Evolutionary conservation across 306 rosid genomes (phyloP), one percentile per base, ranked within the genome.

Genomic region (Mimosa pudica): DNA sequence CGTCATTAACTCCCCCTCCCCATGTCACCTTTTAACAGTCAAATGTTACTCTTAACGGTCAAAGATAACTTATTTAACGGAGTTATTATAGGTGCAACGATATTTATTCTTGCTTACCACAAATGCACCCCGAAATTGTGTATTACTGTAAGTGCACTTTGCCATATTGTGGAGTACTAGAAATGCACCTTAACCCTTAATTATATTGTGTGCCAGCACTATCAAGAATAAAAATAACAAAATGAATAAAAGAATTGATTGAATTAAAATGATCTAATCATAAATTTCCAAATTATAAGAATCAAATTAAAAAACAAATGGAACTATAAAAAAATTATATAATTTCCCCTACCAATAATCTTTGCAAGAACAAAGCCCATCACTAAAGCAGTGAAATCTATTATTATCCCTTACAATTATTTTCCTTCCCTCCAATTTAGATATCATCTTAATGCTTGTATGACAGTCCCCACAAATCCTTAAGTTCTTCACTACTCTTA

Each of bases 331-430:
- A 54, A 24, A 24, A 57, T 18, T n/a, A 57, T 57, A 51, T 51
- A 4, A 49, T 49, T 51, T 57, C 18, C 18, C 10, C 62, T 57
- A 57, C 62, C 62, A 57, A 18, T 74, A 55, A 74, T 74, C 79
- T 61, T 75, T 75, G 58, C 79, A 75, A 8, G 78, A 74, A 45
- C 78, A 74, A 20, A 74, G 44, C 44, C 78, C 78, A 42, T 74
- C 42, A 47, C 60, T 61, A 69, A 75, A 75, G 45, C 71, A 75
- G 52, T 75, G 79, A 45, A 75, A 75, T 54, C 79, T 61, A 18
- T 60, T 61, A 77, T 77, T 52, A 52, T 77, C 73, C 73, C 74
- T 77, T 18, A 77, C 74, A 66, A 51, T 65, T 77, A 66, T 77
- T 24, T 77, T 51, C 60, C 74, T 51, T 51, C 74, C 54, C 46